Evolutionary conservation across 2,329 filamentous ascomycete species (phyloP).

Genomic region (Monilinia polystroma): DNA sequence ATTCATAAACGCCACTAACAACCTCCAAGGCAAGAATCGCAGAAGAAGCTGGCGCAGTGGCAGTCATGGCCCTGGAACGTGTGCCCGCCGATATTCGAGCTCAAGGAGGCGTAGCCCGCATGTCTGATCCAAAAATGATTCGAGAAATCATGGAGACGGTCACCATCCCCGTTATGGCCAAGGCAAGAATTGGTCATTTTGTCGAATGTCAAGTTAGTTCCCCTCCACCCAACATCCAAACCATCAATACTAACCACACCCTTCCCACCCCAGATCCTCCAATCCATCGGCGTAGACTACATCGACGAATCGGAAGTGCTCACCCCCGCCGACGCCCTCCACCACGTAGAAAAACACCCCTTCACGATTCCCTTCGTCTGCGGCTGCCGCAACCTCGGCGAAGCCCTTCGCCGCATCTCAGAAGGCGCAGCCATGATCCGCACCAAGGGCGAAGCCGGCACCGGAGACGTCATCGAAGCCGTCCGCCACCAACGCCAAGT

Average conservation of each 20-base stretch:
- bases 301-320: conserved; percentile 98
- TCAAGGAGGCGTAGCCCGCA: conserved; percentile 90
- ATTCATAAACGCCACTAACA: conserved; percentile 22
- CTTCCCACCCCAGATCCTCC: conserved; percentile 69
- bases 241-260: not conserved
- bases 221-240: not conserved
- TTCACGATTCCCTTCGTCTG: conserved; percentile 92
- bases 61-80: conserved; percentile 98
- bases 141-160: conserved; percentile 92
- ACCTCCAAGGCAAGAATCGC: conserved; percentile 77
- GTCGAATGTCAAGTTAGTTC: conserved; percentile 80
- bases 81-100: conserved; percentile 94
- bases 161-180: conserved; percentile 98
- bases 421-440: conserved; percentile 99
- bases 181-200: conserved; percentile 95
- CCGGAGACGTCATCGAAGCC: conserved; percentile 94
- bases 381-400: conserved; percentile 89
- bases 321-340: conserved; percentile 84
- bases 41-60: conserved; percentile 91
- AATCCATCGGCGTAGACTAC: conserved; percentile 93
- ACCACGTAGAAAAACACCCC: conserved; percentile 85
- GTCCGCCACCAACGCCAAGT: conserved; percentile 95
- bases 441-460: conserved; percentile 97
- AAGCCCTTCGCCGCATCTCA: conserved; percentile 84
- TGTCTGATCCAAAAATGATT: conserved; percentile 95